Base-by-base conservation (phyloP, 768 basidiomycete species). In the Suillus alpinus region DNA sequence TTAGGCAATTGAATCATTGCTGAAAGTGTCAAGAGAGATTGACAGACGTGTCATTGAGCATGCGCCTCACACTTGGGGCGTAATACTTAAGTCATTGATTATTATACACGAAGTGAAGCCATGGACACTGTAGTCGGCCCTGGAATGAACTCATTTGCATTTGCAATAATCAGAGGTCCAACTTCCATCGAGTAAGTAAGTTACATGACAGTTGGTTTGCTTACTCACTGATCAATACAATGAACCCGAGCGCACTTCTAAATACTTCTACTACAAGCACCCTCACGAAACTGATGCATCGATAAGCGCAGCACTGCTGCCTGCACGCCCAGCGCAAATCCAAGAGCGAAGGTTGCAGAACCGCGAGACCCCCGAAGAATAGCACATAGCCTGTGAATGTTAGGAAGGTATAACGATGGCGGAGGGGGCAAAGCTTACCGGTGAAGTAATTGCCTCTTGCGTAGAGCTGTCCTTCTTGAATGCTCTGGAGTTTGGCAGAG, bases 271-370 rank as follows among this genome's bases (percentile, higher is more conserved):
- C 91, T 59, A 99, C 88, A 58, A 98, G 85, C 63, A 98, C 92
- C 76, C 96, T 98, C 75, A 98, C 94, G 66, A 98, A 98, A 39
- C 95, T 10, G 95, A 91, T 23, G 95, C 96, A 73, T 98, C 96
- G 12, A 93, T 87, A 37, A 98, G 78, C 1, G 96, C 96, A 3
- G 95, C 95, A 16, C 94, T 98, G 2, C 95, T 92, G 0, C 96
- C 96, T 6, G 93, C 94, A 70, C 97, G 84, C 40, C 96, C 95
- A 49, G 98, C 96, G 16, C 88, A 91, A 59, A 98, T 76, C 62
- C 96, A 95, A 62, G 96, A 98, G 20, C 98, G 81, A 26, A 98
- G 83, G 75, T 98, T 98, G 77, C 96, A 98, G 3, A 86, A 71
- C 13, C 96, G 94, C 94, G 43, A 98, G 77, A 34, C 96, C 96